A percentile compares a stretch with the other conserved stretches of the same genome.
These are phyloP conservation scores for Begonia loranthoides DNA, from an alignment of 306 rosid species.

Conservation along the genomic window DNA sequence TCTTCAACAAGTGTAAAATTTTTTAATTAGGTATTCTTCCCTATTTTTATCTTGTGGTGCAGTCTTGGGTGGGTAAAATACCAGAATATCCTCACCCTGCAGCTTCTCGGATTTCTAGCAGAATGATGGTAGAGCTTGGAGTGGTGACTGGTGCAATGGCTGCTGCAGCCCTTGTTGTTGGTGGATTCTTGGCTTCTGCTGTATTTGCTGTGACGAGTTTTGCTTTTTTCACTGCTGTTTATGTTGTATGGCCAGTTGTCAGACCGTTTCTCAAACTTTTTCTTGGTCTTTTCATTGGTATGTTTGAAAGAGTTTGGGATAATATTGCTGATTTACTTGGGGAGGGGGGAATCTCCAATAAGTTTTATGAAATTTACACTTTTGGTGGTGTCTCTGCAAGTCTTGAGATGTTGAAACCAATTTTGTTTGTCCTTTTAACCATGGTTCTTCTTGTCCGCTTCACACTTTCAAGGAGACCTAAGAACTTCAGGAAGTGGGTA, in stretches of 20 bases:
- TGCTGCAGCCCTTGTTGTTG: conserved; percentile 53
- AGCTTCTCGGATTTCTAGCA: conserved; percentile 83
- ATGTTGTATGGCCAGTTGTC: conserved; percentile 69
- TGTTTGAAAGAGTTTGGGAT: conserved; percentile 69
- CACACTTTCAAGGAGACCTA: conserved; percentile 94
- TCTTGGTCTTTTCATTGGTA: conserved; percentile 37
- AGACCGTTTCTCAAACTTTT: conserved; percentile 58
- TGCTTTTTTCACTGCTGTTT: conserved; percentile 35
- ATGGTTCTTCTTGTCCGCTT: conserved; percentile 96
- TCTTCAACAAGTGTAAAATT: conserved; percentile 1
- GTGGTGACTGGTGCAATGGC: conserved; percentile 46
- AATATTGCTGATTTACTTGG: conserved; percentile 38
- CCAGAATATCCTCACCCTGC: conserved; percentile 80
- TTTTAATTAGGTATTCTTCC: conserved; percentile 7
- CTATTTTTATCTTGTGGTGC: conserved; percentile 21
- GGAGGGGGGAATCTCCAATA: conserved; percentile 55
- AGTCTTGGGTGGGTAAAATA: conserved; percentile 70
- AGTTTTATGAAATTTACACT: conserved; percentile 50
- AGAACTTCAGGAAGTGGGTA: conserved; percentile 99
- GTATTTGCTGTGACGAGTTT: conserved; percentile 70
- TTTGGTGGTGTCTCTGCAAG: conserved; percentile 67
- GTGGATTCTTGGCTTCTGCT: conserved; percentile 83
- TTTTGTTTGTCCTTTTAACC: conserved; percentile 50
- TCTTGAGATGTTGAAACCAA: conserved; percentile 42
- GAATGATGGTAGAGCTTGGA: conserved; percentile 81